These are phyloP conservation scores for Malbranchea cinnamomea DNA, from an alignment of 2,329 filamentous ascomycete genomes.

Conservation along the genomic window DNA sequence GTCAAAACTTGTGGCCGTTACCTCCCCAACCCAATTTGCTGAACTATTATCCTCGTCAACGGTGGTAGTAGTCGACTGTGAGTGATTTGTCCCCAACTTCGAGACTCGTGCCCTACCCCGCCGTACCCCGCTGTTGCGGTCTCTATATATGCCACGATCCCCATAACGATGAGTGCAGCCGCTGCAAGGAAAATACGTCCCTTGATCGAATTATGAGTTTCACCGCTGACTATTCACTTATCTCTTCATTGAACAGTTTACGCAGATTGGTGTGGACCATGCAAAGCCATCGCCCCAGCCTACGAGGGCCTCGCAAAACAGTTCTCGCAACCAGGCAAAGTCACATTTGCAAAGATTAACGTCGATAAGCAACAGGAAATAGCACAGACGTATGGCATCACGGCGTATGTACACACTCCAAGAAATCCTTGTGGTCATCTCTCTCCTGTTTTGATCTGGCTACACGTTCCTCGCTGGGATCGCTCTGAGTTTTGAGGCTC, in stretches of 20 bases:
- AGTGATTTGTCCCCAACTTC: slow-evolving; percentile 26
- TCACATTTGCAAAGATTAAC: slow-evolving; percentile 81
- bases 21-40: slow-evolving; percentile 52
- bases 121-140: slow-evolving; percentile 9
- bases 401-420: slow-evolving; percentile 35
- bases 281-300: slow-evolving; percentile 67
- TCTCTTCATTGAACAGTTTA: slow-evolving; percentile 47
- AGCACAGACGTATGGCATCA: slow-evolving; percentile 56
- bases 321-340: slow-evolving; percentile 54
- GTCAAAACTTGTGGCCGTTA: slow-evolving; percentile 36
- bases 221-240: slow-evolving; percentile 13
- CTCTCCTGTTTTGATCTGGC: not conserved
- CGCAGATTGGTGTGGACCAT: slow-evolving; percentile 73
- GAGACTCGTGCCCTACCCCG: slow-evolving; percentile 5
- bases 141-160: not conserved
- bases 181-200: too few relatives aligned
- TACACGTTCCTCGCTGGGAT: too few relatives aligned
- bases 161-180: too few relatives aligned
- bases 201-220: too few relatives aligned
- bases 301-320: slow-evolving; percentile 62
- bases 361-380: slow-evolving; percentile 63
- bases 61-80: slow-evolving; percentile 81
- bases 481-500: too few relatives aligned
- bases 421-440: slow-evolving; percentile 3
- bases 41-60: slow-evolving; percentile 54